Evolutionary conservation across 1,284 basidiomycete genomes (phyloP), one percentile per base, ranked within the genome.

Genomic region (Neolentinus lepideus): DNA sequence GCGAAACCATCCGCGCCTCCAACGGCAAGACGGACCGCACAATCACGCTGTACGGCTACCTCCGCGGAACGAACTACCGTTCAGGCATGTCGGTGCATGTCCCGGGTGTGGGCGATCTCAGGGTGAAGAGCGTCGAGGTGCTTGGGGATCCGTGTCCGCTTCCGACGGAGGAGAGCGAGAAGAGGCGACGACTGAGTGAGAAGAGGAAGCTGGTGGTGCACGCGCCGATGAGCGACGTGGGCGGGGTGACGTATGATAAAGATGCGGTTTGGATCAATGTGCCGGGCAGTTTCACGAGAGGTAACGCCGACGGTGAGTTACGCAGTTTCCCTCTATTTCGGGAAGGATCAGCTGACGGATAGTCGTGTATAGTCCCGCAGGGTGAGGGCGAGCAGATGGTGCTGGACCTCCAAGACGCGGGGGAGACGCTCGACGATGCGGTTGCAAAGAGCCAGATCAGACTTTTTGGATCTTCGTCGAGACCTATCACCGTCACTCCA

Each of bases 201-300:
- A 97, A 97, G 77, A 92, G 91, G 68, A 97, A 93, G 69, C 67
- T 90, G 26, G 75, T 98, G 2, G 87, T 98, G 6, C 94, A 99
- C 70, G 97, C 97, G 6, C 97, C 97, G 1, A 98, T 99, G 96
- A 96, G 92, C 68, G 96, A 98, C 66, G 90, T 98, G 1, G 96
- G 96, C 21, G 97, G 96, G 8, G 85, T 99, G 58, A 87, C 93
- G 74, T 98, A 97, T 67, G 97, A 99, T 76, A 98, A 98, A 71
- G 97, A 99, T 66, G 94, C 95, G 0, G 95, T 99, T 1, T 99
- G 93, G 77, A 90, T 99, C 63, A 98, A 98, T 66, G 95, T 98
- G 2, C 92, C 93, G 2, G 97, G 97, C 1, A 94, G 81, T 66
- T 99, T 99, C 65, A 88, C 92, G 3, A 79, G 88, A 52, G 84